These are phyloP conservation scores for Domatiomyces globalis DNA, from an alignment of 2,329 filamentous ascomycete genomes.

Conservation along the genomic window DNA sequence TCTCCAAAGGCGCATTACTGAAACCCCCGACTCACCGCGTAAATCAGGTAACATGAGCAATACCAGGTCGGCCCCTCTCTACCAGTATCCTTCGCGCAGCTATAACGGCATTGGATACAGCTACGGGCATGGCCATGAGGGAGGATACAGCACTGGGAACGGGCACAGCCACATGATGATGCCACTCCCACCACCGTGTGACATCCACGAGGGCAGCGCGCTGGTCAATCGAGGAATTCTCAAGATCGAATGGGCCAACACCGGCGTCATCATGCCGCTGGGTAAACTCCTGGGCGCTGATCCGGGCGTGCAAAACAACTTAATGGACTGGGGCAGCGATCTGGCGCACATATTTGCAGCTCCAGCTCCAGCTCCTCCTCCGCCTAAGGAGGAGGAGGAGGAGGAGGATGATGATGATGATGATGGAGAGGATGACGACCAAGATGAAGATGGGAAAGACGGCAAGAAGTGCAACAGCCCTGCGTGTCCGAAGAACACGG, in stretches of 20 bases:
- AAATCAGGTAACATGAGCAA: neutral
- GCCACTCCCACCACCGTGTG: neutral
- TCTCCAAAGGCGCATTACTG: neutral
- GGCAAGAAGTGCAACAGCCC: neutral
- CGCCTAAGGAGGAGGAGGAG: neutral
- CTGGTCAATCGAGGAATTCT: neutral
- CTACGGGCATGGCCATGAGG: neutral
- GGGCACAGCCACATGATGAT: neutral
- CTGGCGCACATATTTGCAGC: neutral
- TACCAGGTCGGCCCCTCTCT: neutral
- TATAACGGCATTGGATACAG: neutral
- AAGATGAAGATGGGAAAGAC: neutral
- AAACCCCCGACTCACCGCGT: neutral
- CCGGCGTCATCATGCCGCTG: neutral
- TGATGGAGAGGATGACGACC: no score
- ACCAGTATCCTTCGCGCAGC: neutral
- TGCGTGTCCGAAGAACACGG: neutral
- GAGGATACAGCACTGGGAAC: neutral
- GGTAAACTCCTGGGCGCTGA: neutral
- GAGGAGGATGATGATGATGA: neutral
- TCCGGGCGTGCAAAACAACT: neutral
- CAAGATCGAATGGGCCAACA: neutral
- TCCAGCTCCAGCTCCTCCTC: neutral
- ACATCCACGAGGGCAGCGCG: neutral
- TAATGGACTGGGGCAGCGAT: neutral